Percentiles rank a stretch among this genome's conserved stretches.
Conservation (phyloP, 2,329 filamentous ascomycete species). For the Botrytis hyacinthi region DNA sequence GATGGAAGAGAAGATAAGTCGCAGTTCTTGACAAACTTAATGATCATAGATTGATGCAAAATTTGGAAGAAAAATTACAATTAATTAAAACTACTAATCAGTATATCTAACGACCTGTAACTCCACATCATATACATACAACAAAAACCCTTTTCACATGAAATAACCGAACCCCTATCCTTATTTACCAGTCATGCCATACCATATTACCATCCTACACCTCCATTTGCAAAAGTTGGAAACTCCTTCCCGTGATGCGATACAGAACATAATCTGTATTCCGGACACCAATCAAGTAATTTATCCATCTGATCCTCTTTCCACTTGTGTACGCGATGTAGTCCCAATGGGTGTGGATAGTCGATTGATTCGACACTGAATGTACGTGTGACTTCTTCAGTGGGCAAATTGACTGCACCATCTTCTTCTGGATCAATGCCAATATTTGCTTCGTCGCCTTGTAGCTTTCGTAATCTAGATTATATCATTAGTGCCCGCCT, state of each 20-base stretch:
- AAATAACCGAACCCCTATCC: conserved; percentile 14
- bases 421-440: conserved; percentile 28
- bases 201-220: conserved; percentile 1
- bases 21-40: too few species aligned
- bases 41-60: not conserved
- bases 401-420: conserved; percentile 34
- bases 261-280: conserved; percentile 30
- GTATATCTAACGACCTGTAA: not conserved
- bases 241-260: conserved; percentile 10
- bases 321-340: conserved; percentile 37
- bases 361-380: conserved; percentile 38
- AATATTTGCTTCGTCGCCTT: conserved; percentile 26
- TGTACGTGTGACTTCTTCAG: conserved; percentile 34
- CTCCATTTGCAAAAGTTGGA: conserved; percentile 18
- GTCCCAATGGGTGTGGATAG: conserved; percentile 37
- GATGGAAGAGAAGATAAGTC: too few species aligned
- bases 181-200: not conserved
- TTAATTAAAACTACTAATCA: not conserved
- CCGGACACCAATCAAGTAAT: conserved; percentile 34
- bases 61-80: not conserved
- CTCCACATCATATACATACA: conserved; percentile 9
- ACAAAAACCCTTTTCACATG: not conserved
- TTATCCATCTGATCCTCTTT: conserved; percentile 26
- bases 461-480: conserved; percentile 29
- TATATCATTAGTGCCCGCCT: not conserved